Conservation (phyloP, 257 asterid species). For the Voacanga thouarsii region DNA sequence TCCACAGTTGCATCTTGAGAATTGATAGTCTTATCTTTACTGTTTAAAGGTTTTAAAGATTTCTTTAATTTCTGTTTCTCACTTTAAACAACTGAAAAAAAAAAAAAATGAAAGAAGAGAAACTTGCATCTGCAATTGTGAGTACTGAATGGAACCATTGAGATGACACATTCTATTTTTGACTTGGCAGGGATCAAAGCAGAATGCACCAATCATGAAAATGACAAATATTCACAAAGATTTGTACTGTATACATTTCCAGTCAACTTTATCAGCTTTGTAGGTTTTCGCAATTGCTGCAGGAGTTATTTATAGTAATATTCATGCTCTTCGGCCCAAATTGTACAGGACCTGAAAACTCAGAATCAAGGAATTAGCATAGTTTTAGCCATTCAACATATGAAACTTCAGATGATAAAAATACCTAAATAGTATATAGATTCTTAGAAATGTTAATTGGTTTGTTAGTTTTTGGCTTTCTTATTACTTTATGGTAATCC, state of each 20-base stretch:
- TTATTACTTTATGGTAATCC: background rate
- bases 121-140: background rate
- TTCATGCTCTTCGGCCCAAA: slow-evolving; percentile 46
- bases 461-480: background rate
- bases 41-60: background rate
- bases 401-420: background rate
- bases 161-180: background rate
- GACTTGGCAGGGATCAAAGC: slow-evolving; percentile 66
- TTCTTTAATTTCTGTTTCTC: background rate
- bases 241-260: slow-evolving; percentile 68
- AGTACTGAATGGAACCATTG: background rate
- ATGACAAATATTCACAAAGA: slow-evolving; percentile 72
- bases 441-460: background rate
- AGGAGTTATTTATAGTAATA: slow-evolving; percentile 67
- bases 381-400: background rate
- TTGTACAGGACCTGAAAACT: slow-evolving; percentile 49
- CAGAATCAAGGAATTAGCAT: background rate
- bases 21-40: background rate
- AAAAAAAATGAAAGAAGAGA: background rate
- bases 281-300: slow-evolving; percentile 79
- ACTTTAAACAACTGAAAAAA: background rate
- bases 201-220: slow-evolving; percentile 54
- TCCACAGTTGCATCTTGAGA: background rate
- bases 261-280: slow-evolving; percentile 59
- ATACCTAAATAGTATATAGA: no score